phyloP scores from a whole-genome alignment of 352 stramenopile species.

The Phytophthora ohioensis region DNA sequence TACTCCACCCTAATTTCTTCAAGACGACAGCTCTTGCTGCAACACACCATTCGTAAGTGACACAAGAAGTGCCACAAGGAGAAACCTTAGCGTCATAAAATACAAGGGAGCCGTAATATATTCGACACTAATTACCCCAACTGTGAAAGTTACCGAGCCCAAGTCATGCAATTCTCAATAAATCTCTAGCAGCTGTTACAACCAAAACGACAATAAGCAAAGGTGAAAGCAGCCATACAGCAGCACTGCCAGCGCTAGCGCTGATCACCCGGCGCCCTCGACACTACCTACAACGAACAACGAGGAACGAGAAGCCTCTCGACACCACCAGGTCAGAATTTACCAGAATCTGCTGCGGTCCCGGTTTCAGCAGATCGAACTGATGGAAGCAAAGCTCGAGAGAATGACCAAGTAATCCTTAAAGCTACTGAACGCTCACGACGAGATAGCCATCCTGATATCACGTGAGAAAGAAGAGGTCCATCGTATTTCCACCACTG shows the following conservation, averaged over 20 bases:
- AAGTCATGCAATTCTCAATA: neutral
- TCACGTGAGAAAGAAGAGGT: neutral
- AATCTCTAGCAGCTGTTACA: no score
- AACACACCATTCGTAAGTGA: neutral
- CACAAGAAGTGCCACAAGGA: conserved; percentile 5
- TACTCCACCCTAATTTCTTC: neutral
- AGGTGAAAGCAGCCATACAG: neutral
- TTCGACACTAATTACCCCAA: conserved; percentile 2
- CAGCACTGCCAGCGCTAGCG: neutral
- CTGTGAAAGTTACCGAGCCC: conserved; percentile 9
- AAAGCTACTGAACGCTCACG: neutral
- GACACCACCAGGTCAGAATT: neutral
- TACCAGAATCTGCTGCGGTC: conserved; percentile 15
- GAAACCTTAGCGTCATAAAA: neutral
- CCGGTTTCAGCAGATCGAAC: conserved; percentile 1
- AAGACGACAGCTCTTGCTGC: conserved; percentile 11
- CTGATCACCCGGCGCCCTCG: neutral
- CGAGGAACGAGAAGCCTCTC: no score
- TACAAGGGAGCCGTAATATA: conserved; percentile 4
- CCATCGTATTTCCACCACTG: neutral
- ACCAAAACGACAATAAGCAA: neutral
- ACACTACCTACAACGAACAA: no score
- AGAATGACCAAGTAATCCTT: conserved; percentile 5
- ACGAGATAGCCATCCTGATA: neutral
- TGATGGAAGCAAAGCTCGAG: neutral